phyloP scores from a whole-genome alignment of 78 protist genomes.

The Polysphondylium violaceum region DNA sequence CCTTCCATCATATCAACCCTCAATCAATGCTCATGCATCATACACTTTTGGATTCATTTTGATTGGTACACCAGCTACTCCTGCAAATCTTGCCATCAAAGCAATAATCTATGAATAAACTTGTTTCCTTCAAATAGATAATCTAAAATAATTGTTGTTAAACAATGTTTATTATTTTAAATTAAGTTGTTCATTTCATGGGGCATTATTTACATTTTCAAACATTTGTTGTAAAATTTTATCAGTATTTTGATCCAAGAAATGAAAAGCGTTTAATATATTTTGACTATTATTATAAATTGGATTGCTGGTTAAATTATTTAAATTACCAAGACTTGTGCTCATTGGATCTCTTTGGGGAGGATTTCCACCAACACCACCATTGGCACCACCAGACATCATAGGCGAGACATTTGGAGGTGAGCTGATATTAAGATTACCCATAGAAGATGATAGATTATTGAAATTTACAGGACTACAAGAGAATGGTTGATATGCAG shows the following conservation, averaged over 20 bases:
- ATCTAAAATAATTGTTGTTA: no score
- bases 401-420: background rate
- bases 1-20: constrained; percentile 26
- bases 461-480: background rate
- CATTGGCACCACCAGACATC: background rate
- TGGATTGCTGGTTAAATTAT: background rate
- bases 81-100: background rate
- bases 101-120: background rate
- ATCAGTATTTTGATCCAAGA: constrained; percentile 1
- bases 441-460: background rate
- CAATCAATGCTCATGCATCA: background rate
- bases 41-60: constrained; percentile 47
- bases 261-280: background rate
- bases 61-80: background rate
- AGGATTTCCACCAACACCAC: background rate
- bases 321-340: background rate
- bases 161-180: no score
- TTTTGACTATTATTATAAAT: background rate
- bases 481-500: background rate
- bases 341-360: background rate
- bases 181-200: no score
- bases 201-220: constrained; percentile 15
- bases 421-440: background rate
- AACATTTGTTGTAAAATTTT: constrained; percentile 3
- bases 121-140: no score